phyloP scores from a whole-genome alignment of 176 grass and related monocot genomes.

The Alloteropsis semialata region DNA sequence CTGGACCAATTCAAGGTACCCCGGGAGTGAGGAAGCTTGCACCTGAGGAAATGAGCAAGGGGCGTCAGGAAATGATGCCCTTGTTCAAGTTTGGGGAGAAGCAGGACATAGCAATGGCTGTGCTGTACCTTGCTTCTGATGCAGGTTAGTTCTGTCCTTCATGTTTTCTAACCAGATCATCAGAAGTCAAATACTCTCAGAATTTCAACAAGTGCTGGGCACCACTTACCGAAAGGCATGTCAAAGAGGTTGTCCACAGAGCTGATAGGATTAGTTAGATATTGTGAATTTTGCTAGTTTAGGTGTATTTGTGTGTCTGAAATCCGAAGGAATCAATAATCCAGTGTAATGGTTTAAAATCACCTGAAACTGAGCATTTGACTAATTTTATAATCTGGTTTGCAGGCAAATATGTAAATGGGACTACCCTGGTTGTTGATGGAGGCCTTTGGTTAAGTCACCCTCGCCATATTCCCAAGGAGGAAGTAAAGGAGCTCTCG shows the following conservation, averaged over 20 bases:
- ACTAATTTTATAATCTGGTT: conserved; percentile 12
- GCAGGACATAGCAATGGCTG: conserved; percentile 89
- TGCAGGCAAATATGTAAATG: conserved; percentile 95
- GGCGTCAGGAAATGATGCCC: conserved; percentile 44
- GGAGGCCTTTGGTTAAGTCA: conserved; percentile 89
- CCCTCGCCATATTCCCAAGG: conserved; percentile 54
- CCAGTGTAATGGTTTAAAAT: not conserved
- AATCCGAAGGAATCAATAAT: not conserved
- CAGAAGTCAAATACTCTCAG: not conserved
- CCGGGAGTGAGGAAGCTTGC: conserved; percentile 91
- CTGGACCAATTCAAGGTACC: conserved; percentile 75
- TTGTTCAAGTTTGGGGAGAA: conserved; percentile 79
- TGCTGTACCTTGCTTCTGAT: conserved; percentile 88
- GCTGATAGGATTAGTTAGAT: not conserved
- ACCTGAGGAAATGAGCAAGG: conserved; percentile 75
- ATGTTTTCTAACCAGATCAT: not conserved
- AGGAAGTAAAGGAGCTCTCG: conserved; percentile 80
- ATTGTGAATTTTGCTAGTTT: not conserved
- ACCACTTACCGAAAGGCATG: not conserved
- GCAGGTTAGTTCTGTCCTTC: conserved; percentile 47
- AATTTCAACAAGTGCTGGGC: not conserved
- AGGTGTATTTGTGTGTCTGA: not conserved
- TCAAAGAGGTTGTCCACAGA: not conserved
- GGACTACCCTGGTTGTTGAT: conserved; percentile 79
- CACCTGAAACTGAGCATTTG: not conserved